Base-by-base conservation (phyloP, 331 rosid genomes). In the Telfairia occidentalis region DNA sequence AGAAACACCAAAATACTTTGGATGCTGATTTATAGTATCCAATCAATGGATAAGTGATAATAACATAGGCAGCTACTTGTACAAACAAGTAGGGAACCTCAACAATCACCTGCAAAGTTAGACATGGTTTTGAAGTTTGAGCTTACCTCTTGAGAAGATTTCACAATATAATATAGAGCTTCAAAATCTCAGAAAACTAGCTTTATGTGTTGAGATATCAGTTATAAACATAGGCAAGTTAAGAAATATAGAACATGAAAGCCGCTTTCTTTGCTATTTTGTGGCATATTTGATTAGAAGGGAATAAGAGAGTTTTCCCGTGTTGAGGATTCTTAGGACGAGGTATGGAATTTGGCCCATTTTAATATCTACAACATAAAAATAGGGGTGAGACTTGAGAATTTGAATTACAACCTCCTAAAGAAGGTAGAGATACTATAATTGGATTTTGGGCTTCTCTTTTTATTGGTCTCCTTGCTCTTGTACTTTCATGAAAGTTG, bases 1-100 rank as follows among this genome's bases (percentile, higher is more conserved):
- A 89, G 84, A 87, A 92, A 81, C 84, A 90, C 98, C 97, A 90
- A 49, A 92, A 85, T 45, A 92, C 46, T 86, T 90, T 90, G 77
- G 65, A 77, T 71, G 83, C 82, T 12, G 98, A 87, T 82, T 85
- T 82, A 10, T 84, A 57, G 77, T 74, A 92, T 54, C 97, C 97
- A 34, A 92, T 89, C 86, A 88, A 83, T 34, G 98, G 96, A 77
- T 92, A 92, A 63, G 92, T 89, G 82, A 92, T 87, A 32, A 75
- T 79, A 81, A 87, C 89, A 78, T 83, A 90, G 35, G 85, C 16
- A 85, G 82, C 61, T 73, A 89, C 84, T 85, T 90, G 90, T 80
- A 85, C 55, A 75, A 92, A 76, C 81, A 86, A 79, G 76, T 92
- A 92, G 9, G 98, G 98, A 80, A 90, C 83, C 84, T 92, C 98